Evolutionary conservation across 306 rosid species (phyloP).

Genomic region (Cicer bijugum): DNA sequence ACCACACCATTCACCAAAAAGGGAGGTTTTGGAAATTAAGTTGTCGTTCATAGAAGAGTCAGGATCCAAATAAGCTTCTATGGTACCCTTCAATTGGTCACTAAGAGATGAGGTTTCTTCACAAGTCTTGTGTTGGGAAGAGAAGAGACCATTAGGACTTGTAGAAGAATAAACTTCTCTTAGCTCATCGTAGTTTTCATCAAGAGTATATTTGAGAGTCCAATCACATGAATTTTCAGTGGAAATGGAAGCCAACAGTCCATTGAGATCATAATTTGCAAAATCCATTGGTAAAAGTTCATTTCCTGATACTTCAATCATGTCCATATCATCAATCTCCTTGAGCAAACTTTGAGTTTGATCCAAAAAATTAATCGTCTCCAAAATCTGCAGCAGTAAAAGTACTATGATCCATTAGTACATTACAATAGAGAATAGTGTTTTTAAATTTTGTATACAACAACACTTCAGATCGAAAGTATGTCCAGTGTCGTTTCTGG

Average conservation of each 20-base stretch:
- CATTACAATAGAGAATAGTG: not conserved
- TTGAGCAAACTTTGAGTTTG: constrained; percentile 59
- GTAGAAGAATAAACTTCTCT: constrained; percentile 45
- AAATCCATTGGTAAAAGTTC: constrained; percentile 46
- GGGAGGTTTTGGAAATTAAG: constrained; percentile 22
- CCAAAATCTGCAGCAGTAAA: constrained; percentile 59
- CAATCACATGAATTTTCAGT: constrained; percentile 52
- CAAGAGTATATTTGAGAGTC: constrained; percentile 39
- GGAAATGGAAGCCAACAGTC: constrained; percentile 59
- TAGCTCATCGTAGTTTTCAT: constrained; percentile 40
- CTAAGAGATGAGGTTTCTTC: constrained; percentile 41
- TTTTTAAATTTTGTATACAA: not conserved
- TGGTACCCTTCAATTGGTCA: constrained; percentile 38
- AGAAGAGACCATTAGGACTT: constrained; percentile 34
- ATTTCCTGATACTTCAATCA: constrained; percentile 37
- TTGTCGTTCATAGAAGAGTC: constrained; percentile 34
- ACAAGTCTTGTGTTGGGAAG: constrained; percentile 31
- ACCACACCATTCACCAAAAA: constrained; percentile 47
- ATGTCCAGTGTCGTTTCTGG: too few relatives aligned
- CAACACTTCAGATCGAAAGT: too few relatives aligned
- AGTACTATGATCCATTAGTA: constrained; percentile 40
- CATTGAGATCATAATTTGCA: constrained; percentile 53
- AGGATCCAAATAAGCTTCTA: constrained; percentile 40
- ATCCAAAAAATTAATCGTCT: constrained; percentile 56
- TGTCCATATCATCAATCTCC: constrained; percentile 45